Conservation (phyloP, 2,329 filamentous ascomycete genomes). For the Penicillium brasilianum region DNA sequence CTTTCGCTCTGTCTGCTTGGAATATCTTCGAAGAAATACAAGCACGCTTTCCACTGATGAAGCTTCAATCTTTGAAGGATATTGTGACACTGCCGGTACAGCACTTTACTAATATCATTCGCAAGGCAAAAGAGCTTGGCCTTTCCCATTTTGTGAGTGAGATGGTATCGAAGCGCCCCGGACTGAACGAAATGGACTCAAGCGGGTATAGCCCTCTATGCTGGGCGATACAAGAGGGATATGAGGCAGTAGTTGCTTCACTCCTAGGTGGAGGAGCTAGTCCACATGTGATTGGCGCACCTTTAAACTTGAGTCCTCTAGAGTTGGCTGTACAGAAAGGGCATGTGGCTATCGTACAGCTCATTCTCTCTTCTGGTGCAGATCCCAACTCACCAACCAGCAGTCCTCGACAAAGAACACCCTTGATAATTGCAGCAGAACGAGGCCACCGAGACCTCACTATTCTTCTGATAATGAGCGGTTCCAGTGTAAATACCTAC, state of each 20-base stretch:
- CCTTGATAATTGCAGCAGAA: background rate
- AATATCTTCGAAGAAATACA: background rate
- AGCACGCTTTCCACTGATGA: background rate
- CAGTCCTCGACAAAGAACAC: background rate
- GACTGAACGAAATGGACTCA: background rate
- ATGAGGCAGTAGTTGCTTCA: background rate
- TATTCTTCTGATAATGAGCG: background rate
- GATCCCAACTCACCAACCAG: background rate
- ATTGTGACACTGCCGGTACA: background rate
- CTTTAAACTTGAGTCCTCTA: background rate
- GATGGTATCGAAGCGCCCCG: background rate
- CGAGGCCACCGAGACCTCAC: background rate
- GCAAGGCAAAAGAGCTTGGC: background rate
- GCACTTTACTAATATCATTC: background rate
- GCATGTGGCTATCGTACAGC: background rate
- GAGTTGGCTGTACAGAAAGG: background rate
- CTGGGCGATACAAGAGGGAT: background rate
- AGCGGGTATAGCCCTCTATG: background rate
- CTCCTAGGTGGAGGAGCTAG: background rate
- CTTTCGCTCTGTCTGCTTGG: background rate
- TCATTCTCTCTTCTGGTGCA: background rate
- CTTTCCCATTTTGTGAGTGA: background rate
- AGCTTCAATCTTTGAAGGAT: background rate
- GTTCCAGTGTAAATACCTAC: background rate
- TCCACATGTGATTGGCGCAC: background rate